phyloP scores from a whole-genome alignment of 2,329 filamentous ascomycete species.

The Penicillium nordicum region DNA sequence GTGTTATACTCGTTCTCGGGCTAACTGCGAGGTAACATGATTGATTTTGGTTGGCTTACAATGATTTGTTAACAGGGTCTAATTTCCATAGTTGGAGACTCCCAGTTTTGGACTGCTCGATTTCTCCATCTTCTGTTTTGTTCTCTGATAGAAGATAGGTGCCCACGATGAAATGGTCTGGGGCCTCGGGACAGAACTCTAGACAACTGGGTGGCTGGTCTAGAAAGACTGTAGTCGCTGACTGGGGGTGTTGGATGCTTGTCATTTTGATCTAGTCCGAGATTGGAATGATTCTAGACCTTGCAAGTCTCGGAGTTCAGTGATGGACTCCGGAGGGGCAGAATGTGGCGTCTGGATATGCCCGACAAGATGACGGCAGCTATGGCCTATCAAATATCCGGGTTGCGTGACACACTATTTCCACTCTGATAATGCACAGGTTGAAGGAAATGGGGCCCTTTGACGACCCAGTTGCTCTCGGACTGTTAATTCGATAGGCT shows the following conservation, averaged over 20 bases:
- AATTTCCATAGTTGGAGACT: slow-evolving; percentile 67
- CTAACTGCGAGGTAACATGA: neutral
- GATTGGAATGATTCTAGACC: neutral
- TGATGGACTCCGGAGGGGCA: neutral
- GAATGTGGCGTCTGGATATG: neutral
- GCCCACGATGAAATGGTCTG: slow-evolving; percentile 70
- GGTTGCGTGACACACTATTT: neutral
- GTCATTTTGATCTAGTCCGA: slow-evolving; percentile 12
- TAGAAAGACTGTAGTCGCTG: slow-evolving; percentile 36
- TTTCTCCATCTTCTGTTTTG: slow-evolving; percentile 24
- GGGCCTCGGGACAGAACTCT: slow-evolving; percentile 45
- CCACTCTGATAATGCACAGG: neutral
- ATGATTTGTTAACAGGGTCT: slow-evolving; percentile 26
- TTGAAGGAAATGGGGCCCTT: neutral
- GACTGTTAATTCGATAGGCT: neutral
- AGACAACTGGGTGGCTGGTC: slow-evolving; percentile 47
- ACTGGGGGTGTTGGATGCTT: slow-evolving; percentile 27
- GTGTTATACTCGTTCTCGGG: neutral
- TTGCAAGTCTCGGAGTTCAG: neutral
- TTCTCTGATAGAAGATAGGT: slow-evolving; percentile 67
- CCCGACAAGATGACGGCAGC: neutral
- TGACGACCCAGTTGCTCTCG: neutral
- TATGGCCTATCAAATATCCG: neutral
- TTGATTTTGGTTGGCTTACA: slow-evolving; percentile 24
- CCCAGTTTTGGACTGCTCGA: slow-evolving; percentile 64